Evolutionary conservation across 1,284 basidiomycete species (phyloP).

Genomic region (Cutaneotrichosporon sp.): DNA sequence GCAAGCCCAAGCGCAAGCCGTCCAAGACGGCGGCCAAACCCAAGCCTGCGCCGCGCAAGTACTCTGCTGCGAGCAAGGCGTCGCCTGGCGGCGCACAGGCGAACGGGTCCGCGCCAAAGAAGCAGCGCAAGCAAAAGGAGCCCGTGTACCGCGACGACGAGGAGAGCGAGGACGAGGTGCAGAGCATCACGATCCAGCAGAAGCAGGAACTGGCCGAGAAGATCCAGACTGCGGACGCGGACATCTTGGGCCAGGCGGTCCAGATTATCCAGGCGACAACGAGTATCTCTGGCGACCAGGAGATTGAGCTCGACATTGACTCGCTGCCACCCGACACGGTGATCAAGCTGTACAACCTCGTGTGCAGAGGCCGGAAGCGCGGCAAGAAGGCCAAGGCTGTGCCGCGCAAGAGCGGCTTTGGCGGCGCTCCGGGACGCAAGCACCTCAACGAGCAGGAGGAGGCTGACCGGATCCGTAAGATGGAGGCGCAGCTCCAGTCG

Average conservation of each 20-base stretch:
- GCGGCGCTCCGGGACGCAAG: conserved; percentile 83
- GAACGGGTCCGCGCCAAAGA: conserved; percentile 34
- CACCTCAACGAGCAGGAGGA: conserved; percentile 52
- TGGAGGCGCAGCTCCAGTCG: conserved; percentile 58
- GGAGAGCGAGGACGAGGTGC: conserved; percentile 41
- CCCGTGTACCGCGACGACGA: conserved; percentile 43
- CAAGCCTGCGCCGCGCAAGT: conserved; percentile 37
- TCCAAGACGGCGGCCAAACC: conserved; percentile 48
- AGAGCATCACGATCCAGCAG: conserved; percentile 71
- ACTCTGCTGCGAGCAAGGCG: conserved; percentile 29
- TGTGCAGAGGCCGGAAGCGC: conserved; percentile 56
- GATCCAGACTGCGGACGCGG: conserved; percentile 70
- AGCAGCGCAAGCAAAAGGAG: conserved; percentile 39
- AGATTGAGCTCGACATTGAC: conserved; percentile 96
- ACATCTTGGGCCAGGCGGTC: conserved; percentile 75
- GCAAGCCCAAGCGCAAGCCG: conserved; percentile 24
- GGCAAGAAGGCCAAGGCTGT: conserved; percentile 24
- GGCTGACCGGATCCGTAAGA: conserved; percentile 69
- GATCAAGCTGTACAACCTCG: conserved; percentile 87
- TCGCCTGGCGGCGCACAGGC: conserved; percentile 24
- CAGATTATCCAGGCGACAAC: conserved; percentile 86
- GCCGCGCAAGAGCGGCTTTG: conserved; percentile 52
- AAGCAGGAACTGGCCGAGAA: conserved; percentile 94
- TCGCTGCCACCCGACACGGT: conserved; percentile 74
- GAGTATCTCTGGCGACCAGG: conserved; percentile 80